phyloP scores from a whole-genome alignment of 805 yeast species.

The Candida maesae region DNA sequence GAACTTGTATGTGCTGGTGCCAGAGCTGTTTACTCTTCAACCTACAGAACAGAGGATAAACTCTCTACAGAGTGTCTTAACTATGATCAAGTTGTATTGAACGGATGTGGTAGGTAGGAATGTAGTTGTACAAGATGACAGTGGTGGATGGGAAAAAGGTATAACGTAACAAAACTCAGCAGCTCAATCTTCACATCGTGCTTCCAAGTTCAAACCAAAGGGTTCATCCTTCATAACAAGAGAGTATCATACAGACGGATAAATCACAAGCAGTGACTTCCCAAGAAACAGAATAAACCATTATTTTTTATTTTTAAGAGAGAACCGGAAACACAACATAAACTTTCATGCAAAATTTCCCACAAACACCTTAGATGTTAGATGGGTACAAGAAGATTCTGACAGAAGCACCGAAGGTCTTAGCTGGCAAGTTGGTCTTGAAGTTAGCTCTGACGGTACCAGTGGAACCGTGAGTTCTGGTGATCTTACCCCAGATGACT shows the following conservation, averaged over 20 bases:
- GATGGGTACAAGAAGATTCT: slow-evolving; percentile 99
- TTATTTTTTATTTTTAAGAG: slow-evolving; percentile 18
- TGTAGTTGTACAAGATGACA: slow-evolving; percentile 6
- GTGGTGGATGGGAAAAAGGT: neutral
- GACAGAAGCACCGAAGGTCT: slow-evolving; percentile 99
- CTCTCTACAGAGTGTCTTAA: too few relatives aligned
- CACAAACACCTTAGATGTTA: slow-evolving; percentile 82
- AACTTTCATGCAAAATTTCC: slow-evolving; percentile 15
- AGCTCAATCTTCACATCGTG: too few relatives aligned
- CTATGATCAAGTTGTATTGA: neutral
- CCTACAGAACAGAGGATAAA: too few relatives aligned
- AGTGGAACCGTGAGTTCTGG: slow-evolving; percentile 98
- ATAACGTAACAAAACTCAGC: neutral
- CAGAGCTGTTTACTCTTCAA: too few relatives aligned
- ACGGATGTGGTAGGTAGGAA: neutral
- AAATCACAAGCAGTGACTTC: too few relatives aligned
- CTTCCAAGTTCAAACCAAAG: too few relatives aligned
- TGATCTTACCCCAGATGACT: slow-evolving; percentile 99
- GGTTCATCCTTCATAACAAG: too few relatives aligned
- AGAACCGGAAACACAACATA: slow-evolving; percentile 19
- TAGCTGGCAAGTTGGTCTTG: slow-evolving; percentile 98
- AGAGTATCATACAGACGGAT: too few relatives aligned
- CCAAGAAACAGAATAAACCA: slow-evolving; percentile 11
- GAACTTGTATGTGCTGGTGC: too few relatives aligned
- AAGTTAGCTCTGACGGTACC: slow-evolving; percentile 99